Conservation (phyloP, 306 rosid species). For the Dryas drummondii region DNA sequence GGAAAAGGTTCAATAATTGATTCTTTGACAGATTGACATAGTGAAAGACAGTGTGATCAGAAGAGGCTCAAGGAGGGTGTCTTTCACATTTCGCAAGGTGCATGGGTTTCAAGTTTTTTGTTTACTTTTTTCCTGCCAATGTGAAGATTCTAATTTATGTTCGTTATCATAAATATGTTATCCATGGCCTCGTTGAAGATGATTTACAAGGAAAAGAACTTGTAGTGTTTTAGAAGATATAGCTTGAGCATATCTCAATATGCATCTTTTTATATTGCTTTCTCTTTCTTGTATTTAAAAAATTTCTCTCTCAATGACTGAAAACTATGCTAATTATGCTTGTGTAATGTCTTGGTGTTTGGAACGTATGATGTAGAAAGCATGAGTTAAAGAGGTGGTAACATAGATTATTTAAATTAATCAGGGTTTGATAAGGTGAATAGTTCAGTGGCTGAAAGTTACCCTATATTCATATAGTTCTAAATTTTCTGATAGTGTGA, state of each 20-base stretch:
- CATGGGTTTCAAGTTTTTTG: conserved; percentile 20
- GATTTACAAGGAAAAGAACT: background rate
- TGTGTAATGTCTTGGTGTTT: background rate
- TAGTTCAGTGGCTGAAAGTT: background rate
- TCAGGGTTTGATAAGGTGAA: background rate
- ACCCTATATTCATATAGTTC: no score
- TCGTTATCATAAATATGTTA: background rate
- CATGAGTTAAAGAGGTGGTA: background rate
- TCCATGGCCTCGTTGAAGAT: background rate
- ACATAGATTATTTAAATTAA: background rate
- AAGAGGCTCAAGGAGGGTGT: conserved; percentile 81
- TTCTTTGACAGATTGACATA: conserved; percentile 58
- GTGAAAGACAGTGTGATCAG: conserved; percentile 56
- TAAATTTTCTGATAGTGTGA: no score
- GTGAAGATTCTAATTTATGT: background rate
- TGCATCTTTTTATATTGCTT: background rate
- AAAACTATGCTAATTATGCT: background rate
- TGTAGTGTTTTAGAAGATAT: background rate
- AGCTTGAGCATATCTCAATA: background rate
- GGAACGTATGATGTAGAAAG: background rate
- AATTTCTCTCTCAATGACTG: background rate
- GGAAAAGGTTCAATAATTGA: conserved; percentile 8
- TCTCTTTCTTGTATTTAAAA: background rate
- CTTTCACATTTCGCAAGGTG: conserved; percentile 85
- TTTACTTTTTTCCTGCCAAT: conserved; percentile 10